Conservation (phyloP, 2,329 filamentous ascomycete species). For the Cladobotryum mycophilum region DNA sequence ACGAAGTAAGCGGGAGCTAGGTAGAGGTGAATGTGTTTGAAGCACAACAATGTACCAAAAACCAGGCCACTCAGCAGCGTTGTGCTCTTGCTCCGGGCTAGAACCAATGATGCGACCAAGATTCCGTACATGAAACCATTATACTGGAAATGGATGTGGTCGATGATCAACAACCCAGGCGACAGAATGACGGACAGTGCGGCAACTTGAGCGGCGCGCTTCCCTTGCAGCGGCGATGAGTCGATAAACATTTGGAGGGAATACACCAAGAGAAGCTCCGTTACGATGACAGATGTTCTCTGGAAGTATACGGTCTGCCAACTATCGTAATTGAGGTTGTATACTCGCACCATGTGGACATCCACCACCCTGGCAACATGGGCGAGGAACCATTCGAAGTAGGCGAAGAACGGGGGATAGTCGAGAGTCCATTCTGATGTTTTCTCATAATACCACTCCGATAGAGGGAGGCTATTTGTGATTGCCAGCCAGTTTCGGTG, state of each 20-base stretch:
- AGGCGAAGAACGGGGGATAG: constrained; percentile 96
- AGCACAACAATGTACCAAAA: constrained; percentile 80
- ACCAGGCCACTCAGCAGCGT: constrained; percentile 72
- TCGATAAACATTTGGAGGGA: constrained; percentile 77
- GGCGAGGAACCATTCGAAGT: constrained; percentile 90
- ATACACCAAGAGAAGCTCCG: constrained; percentile 77
- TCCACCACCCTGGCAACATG: constrained; percentile 73
- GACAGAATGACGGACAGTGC: constrained; percentile 87
- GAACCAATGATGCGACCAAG: constrained; percentile 76
- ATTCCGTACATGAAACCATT: constrained; percentile 95
- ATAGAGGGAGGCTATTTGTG: constrained; percentile 78
- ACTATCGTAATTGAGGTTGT: constrained; percentile 78
- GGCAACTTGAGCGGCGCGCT: constrained; percentile 73
- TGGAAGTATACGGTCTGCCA: constrained; percentile 96
- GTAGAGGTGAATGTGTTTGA: constrained; percentile 98
- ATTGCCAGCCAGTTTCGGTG: constrained; percentile 98
- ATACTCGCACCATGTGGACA: constrained; percentile 72
- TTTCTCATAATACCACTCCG: constrained; percentile 94
- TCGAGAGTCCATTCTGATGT: constrained; percentile 99
- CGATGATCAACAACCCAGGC: constrained; percentile 90
- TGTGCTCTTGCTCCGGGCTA: constrained; percentile 69
- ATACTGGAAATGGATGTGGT: constrained; percentile 98
- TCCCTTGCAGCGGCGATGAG: constrained; percentile 58
- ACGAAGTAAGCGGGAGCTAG: constrained; percentile 94
- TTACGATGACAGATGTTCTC: constrained; percentile 75